Conservation (phyloP, 345 rosid species). For the Boechera retrofracta region DNA sequence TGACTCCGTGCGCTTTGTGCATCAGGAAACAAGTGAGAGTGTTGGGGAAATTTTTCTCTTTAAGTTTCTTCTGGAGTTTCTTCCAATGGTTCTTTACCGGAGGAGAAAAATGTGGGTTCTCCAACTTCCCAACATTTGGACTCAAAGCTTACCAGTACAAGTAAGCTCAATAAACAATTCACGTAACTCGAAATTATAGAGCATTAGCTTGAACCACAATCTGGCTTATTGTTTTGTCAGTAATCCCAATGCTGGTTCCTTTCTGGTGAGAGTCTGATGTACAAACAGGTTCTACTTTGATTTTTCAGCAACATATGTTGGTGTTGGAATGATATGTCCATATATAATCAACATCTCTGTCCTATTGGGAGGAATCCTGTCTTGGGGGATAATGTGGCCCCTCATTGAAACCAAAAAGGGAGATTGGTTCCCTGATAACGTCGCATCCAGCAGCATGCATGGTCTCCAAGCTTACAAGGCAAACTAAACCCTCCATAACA, state of each 20-base stretch:
- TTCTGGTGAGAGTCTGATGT: slow-evolving; percentile 43
- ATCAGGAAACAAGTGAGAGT: slow-evolving; percentile 76
- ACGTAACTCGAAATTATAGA: slow-evolving; percentile 10
- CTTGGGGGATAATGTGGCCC: slow-evolving; percentile 94
- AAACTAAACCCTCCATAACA: slow-evolving; percentile 21
- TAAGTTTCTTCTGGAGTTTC: slow-evolving; percentile 88
- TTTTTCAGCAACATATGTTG: slow-evolving; percentile 83
- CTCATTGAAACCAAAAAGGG: slow-evolving; percentile 66
- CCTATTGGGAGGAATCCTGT: slow-evolving; percentile 72
- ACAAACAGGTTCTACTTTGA: slow-evolving; percentile 79
- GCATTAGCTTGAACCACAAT: slow-evolving; percentile 12
- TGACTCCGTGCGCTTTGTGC: slow-evolving; percentile 19
- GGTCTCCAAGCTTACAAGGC: slow-evolving; percentile 86
- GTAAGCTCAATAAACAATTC: slow-evolving; percentile 46
- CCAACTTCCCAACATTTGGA: slow-evolving; percentile 79
- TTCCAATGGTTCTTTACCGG: slow-evolving; percentile 88
- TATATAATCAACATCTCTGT: slow-evolving; percentile 71
- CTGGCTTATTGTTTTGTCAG: slow-evolving; percentile 27
- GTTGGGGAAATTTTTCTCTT: slow-evolving; percentile 71
- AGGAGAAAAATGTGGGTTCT: slow-evolving; percentile 68
- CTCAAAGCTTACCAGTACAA: slow-evolving; percentile 63
- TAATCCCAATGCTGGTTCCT: slow-evolving; percentile 29
- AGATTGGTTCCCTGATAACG: slow-evolving; percentile 58
- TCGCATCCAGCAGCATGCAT: slow-evolving; percentile 51
- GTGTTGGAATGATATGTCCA: slow-evolving; percentile 93